phyloP scores from a whole-genome alignment of 1,284 basidiomycete genomes.

The Xanthoconium separans region DNA sequence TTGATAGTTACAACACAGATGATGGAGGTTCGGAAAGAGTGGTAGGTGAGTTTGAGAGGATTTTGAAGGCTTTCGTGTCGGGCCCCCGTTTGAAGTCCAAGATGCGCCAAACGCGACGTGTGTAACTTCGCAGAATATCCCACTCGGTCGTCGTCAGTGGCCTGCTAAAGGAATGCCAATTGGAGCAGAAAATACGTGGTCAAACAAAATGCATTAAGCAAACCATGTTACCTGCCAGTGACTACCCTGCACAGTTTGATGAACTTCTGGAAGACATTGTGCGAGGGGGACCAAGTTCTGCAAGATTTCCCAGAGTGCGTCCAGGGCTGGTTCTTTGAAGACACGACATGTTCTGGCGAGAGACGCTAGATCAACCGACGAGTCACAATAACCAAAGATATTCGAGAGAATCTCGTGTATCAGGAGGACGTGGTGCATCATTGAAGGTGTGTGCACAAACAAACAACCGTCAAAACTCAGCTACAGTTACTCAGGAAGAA shows the following conservation, averaged over 20 bases:
- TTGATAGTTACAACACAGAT: neutral
- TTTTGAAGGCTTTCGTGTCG: neutral
- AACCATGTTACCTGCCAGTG: neutral
- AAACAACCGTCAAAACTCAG: too few species aligned
- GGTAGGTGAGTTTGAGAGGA: neutral
- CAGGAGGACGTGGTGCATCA: too few species aligned
- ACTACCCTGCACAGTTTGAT: neutral
- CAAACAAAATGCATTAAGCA: neutral
- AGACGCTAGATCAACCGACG: too few species aligned
- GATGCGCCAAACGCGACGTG: neutral
- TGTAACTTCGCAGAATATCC: neutral
- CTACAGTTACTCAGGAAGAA: too few species aligned
- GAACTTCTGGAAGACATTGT: neutral
- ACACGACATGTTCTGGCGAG: too few species aligned
- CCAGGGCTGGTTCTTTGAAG: too few species aligned
- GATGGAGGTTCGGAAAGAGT: neutral
- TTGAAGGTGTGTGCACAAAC: too few species aligned
- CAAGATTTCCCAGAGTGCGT: too few species aligned
- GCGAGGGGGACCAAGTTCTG: too few species aligned
- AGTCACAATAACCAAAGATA: too few species aligned
- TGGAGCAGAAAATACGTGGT: neutral
- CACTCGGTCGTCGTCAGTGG: neutral
- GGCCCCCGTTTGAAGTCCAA: neutral
- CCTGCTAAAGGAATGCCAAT: neutral
- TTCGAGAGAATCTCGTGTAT: too few species aligned